These are phyloP conservation scores for Cyberlindnera misumaiensis DNA, from an alignment of 805 yeast genomes.

Conservation along the genomic window DNA sequence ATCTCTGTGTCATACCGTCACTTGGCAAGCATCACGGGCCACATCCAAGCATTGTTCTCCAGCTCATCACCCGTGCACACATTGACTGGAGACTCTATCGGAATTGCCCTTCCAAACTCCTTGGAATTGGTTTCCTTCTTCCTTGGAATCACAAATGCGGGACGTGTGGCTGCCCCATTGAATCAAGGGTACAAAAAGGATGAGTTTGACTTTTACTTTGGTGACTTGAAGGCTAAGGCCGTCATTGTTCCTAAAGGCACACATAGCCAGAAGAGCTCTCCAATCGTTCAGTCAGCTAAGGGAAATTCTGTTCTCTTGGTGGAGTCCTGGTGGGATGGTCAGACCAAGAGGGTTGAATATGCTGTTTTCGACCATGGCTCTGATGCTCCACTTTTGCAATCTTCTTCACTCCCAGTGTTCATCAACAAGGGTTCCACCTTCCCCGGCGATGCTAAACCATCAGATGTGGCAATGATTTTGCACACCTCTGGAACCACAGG, in stretches of 20 bases:
- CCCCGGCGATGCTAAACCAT: slow-evolving; percentile 38
- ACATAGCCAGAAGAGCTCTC: slow-evolving; percentile 26
- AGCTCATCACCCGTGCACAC: slow-evolving; percentile 36
- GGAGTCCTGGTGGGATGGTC: slow-evolving; percentile 42
- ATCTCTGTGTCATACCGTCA: slow-evolving; percentile 38
- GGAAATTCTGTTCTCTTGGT: slow-evolving; percentile 41
- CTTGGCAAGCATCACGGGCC: slow-evolving; percentile 37
- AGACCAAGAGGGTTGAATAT: slow-evolving; percentile 37
- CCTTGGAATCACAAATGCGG: slow-evolving; percentile 48
- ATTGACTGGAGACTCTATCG: slow-evolving; percentile 30
- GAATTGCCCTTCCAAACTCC: slow-evolving; percentile 55
- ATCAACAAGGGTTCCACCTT: slow-evolving; percentile 24
- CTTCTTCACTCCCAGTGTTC: slow-evolving; percentile 25
- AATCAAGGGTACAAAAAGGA: slow-evolving; percentile 54
- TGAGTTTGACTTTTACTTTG: slow-evolving; percentile 60
- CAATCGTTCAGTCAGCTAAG: slow-evolving; percentile 45
- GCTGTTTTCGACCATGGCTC: slow-evolving; percentile 23
- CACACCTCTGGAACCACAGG: slow-evolving; percentile 79
- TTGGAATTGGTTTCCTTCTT: slow-evolving; percentile 53
- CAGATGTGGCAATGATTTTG: slow-evolving; percentile 55
- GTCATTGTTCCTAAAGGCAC: slow-evolving; percentile 53
- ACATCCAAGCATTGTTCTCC: slow-evolving; percentile 42
- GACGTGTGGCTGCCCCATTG: slow-evolving; percentile 61
- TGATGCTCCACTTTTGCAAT: slow-evolving; percentile 24
- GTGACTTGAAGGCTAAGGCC: slow-evolving; percentile 51